Percentiles rank a stretch among this genome's conserved stretches.
phyloP scores from a whole-genome alignment of 768 basidiomycete species.

The Punctularia strigosozonata region DNA sequence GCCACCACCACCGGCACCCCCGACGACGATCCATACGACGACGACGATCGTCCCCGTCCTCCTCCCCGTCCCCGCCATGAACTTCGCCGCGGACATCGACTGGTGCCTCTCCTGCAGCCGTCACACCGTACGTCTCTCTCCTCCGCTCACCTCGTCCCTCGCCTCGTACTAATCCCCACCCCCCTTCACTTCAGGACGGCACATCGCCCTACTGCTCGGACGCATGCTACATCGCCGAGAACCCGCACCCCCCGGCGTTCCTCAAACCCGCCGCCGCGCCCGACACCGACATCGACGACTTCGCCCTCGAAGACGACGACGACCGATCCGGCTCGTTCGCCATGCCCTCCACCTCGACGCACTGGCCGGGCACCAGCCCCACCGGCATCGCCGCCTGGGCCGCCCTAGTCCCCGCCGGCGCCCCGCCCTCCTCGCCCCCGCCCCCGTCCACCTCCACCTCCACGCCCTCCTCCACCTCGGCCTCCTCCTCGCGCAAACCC shows the following conservation, averaged over 20 bases:
- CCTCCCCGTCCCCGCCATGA: constrained; percentile 7
- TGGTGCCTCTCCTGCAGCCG: constrained; percentile 62
- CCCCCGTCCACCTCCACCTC: not conserved
- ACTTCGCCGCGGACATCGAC: constrained; percentile 45
- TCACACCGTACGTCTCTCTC: constrained; percentile 34
- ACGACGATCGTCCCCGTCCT: constrained; percentile 4
- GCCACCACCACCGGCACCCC: constrained; percentile 8
- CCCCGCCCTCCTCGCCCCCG: not conserved
- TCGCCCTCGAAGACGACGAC: constrained; percentile 3
- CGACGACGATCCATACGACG: constrained; percentile 10
- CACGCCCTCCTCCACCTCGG: constrained; percentile 2
- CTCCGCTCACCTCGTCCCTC: constrained; percentile 6
- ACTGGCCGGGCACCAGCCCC: constrained; percentile 23
- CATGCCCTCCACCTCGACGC: not conserved
- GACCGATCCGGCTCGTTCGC: constrained; percentile 3
- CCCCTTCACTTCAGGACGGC: constrained; percentile 18
- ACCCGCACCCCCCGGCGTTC: constrained; percentile 8
- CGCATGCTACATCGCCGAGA: constrained; percentile 25
- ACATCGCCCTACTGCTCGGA: constrained; percentile 43
- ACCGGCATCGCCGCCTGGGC: constrained; percentile 33
- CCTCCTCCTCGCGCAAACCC: constrained; percentile 10
- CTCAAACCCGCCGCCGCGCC: constrained; percentile 6
- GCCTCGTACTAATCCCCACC: too few species aligned
- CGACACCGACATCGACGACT: constrained; percentile 4
- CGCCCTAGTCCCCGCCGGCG: constrained; percentile 16